phyloP scores from a whole-genome alignment of 768 basidiomycete genomes.

The Tephrocybe sp. region DNA sequence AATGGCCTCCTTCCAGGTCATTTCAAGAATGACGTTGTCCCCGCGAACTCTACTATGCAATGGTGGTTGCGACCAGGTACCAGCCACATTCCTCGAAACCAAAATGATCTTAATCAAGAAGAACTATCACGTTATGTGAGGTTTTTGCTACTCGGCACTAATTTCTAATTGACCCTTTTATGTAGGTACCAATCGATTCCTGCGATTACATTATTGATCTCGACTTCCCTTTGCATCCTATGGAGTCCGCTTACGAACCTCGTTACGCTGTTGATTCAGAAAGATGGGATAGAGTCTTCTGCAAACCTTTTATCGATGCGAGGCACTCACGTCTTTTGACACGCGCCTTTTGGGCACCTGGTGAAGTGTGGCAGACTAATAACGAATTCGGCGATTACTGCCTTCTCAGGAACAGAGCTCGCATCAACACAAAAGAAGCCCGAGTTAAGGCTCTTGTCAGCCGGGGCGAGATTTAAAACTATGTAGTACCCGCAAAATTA shows the following conservation, averaged over 20 bases:
- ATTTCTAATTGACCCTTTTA: neutral
- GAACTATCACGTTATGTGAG: slow-evolving; percentile 73
- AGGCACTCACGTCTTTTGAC: slow-evolving; percentile 69
- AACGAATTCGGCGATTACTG: slow-evolving; percentile 93
- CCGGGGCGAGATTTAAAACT: slow-evolving; percentile 11
- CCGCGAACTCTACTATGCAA: slow-evolving; percentile 17
- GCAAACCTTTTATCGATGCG: slow-evolving; percentile 82
- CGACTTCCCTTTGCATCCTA: slow-evolving; percentile 74
- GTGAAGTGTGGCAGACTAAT: slow-evolving; percentile 57
- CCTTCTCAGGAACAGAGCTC: slow-evolving; percentile 63
- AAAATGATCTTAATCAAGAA: slow-evolving; percentile 90
- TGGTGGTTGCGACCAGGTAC: slow-evolving; percentile 66
- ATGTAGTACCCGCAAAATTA: neutral
- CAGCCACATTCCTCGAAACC: slow-evolving; percentile 51
- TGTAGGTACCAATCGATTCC: slow-evolving; percentile 61
- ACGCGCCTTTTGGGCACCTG: slow-evolving; percentile 80
- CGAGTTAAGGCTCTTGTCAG: slow-evolving; percentile 18
- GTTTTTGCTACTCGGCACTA: neutral
- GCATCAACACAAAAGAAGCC: slow-evolving; percentile 34
- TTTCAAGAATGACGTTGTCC: slow-evolving; percentile 49
- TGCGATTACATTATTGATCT: slow-evolving; percentile 93
- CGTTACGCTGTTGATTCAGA: slow-evolving; percentile 65
- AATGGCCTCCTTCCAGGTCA: slow-evolving; percentile 84
- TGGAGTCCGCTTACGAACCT: slow-evolving; percentile 61
- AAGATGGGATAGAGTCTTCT: slow-evolving; percentile 81